phyloP scores from a whole-genome alignment of 208 protist genomes.

The Borovskyia barvae region DNA sequence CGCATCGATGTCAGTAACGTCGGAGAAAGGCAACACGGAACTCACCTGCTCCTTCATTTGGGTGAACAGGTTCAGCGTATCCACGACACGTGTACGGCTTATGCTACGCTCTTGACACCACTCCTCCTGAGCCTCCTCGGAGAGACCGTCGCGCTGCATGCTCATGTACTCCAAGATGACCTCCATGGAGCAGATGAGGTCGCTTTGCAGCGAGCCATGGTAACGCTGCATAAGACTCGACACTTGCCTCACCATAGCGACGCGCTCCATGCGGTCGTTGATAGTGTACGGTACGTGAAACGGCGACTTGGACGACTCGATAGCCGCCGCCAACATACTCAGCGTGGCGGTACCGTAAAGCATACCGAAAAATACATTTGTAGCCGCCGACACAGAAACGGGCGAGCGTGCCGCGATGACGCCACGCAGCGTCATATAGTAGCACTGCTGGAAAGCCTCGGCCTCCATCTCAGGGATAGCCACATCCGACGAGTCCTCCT shows the following conservation, averaged over 20 bases:
- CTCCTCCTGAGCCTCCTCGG: conserved; percentile 66
- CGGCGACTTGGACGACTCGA: conserved; percentile 57
- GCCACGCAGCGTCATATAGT: conserved; percentile 65
- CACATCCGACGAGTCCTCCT: conserved; percentile 7
- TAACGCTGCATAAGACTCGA: conserved; percentile 50
- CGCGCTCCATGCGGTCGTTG: conserved; percentile 31
- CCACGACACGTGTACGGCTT: conserved; percentile 61
- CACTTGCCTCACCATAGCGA: conserved; percentile 20
- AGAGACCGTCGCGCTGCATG: conserved; percentile 75
- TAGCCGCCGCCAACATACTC: conserved; percentile 59
- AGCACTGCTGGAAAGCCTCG: conserved; percentile 29
- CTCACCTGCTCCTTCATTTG: conserved; percentile 78
- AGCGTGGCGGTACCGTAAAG: conserved; percentile 71
- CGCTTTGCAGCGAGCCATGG: conserved; percentile 56
- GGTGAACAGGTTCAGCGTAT: conserved; percentile 55
- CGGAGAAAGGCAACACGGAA: conserved; percentile 53
- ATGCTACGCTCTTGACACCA: conserved; percentile 68
- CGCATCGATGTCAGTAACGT: conserved; percentile 65
- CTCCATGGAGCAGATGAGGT: conserved; percentile 55
- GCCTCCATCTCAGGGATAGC: conserved; percentile 2
- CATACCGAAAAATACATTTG: conserved; percentile 69
- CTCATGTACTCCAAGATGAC: conserved; percentile 72
- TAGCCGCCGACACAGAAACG: conserved; percentile 48
- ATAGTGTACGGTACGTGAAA: conserved; percentile 73
- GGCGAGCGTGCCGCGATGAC: conserved; percentile 64